Evolutionary conservation across 805 yeast genomes (phyloP), one percentile per base, ranked within the genome.

Genomic region (Pichia rugopelliculosa): DNA sequence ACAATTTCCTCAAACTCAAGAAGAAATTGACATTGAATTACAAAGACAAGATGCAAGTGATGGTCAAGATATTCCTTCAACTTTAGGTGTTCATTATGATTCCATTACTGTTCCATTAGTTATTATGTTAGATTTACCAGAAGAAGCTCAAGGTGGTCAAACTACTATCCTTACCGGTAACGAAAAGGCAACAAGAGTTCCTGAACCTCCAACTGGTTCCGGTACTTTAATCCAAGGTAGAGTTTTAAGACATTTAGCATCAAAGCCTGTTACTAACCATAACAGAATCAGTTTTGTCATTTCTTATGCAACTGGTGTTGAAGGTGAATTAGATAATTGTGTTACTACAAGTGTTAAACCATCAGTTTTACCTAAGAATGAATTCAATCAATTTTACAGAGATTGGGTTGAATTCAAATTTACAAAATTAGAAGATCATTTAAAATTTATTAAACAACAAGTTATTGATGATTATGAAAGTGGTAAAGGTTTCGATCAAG

Each of bases 141-240:
- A 68, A 9, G 64, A 64, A 11, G 74, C 74, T 67, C 66, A 73
- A 53, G 77, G 78, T n/a, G 78, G 78, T 8, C 76, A 73, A 50
- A 74, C 78, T 0, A 68, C 68, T n/a, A 62, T 74, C 44, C 63
- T 72, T 52, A 70, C 69, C 60, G 77, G 77, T 3, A 66, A 66
- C 48, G 63, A 59, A 18, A 50, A 48, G n/a, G 53, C 56, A n/a
- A 51, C 57, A 48, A 52, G 62, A 36, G 61, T 60, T 30, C 62
- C 65, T 1, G 76, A 73, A 25, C 78, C 78, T 26, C 65, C 66
- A 41, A 56, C 60, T 46, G 78, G 78, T 6, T 67, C 68, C 55
- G 76, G 73, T n/a, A 66, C 73, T 18, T 60, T 74, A n/a, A 60
- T 73, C 40, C 77, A 74, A 56, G 78, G 77, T 10, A 62, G 75